Conservation (phyloP, 176 grass and related monocot genomes). For the Chloris gayana region DNA sequence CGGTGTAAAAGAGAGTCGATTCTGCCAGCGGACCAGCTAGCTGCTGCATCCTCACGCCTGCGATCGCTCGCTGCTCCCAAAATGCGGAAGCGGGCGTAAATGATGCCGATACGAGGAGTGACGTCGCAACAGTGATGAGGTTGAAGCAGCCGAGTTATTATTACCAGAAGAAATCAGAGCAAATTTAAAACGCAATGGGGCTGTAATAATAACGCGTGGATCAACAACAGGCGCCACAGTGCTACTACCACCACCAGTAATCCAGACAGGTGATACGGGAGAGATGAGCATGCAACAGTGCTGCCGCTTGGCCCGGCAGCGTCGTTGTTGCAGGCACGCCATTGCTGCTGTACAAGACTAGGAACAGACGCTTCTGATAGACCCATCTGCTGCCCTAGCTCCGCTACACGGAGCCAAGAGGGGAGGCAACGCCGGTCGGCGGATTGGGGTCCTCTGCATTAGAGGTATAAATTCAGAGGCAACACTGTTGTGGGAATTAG, state of each 20-base stretch:
- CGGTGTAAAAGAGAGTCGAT: constrained; percentile 3
- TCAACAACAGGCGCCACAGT: neutral
- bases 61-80: neutral
- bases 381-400: constrained; percentile 34
- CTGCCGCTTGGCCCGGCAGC: neutral
- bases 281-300: constrained; percentile 31
- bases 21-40: neutral
- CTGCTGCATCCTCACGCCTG: neutral
- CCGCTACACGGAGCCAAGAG: neutral
- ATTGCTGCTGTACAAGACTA: constrained; percentile 19
- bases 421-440: neutral
- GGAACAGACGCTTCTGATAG: constrained; percentile 35
- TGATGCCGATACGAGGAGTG: neutral
- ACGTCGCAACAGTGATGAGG: constrained; percentile 2
- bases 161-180: neutral
- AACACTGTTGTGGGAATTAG: no score
- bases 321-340: neutral
- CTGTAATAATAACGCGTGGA: neutral
- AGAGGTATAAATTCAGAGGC: no score
- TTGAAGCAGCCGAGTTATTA: neutral
- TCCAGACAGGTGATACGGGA: neutral
- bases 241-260: neutral
- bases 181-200: neutral
- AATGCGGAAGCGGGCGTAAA: neutral
- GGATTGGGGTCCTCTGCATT: no score